A percentile compares a stretch with the other conserved stretches of the same genome.
These are phyloP conservation scores for Dryadomyces sulphureus DNA, from an alignment of 2,329 filamentous ascomycete species.

Conservation along the genomic window DNA sequence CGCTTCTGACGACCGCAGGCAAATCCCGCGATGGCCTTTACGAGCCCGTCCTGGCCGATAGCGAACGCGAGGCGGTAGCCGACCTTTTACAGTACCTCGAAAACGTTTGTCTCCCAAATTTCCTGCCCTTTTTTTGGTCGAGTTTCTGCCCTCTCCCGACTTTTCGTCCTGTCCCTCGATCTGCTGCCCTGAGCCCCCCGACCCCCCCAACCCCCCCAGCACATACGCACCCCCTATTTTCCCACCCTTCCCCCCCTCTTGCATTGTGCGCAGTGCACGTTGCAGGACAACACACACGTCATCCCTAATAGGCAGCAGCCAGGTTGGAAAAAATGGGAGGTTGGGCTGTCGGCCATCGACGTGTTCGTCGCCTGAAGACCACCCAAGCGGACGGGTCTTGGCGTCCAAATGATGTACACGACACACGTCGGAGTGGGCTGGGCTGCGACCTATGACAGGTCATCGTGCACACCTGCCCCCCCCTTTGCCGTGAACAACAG, in stretches of 20 bases:
- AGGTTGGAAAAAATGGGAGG: background rate
- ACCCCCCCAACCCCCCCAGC: background rate
- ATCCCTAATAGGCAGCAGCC: background rate
- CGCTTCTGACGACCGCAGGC: slow-evolving; percentile 26
- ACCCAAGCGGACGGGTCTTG: background rate
- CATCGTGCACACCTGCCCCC: background rate
- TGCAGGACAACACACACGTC: background rate
- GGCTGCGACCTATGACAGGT: background rate
- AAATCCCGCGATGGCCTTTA: slow-evolving; percentile 70
- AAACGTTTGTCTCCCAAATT: slow-evolving; percentile 49
- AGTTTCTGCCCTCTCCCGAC: background rate
- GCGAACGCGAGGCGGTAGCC: slow-evolving; percentile 90
- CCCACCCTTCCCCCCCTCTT: background rate
- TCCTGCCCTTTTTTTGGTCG: background rate
- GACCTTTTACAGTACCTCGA: slow-evolving; percentile 92
- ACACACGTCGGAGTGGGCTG: background rate
- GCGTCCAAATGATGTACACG: background rate
- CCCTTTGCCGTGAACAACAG: background rate
- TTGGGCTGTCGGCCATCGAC: background rate
- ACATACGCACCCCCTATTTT: background rate
- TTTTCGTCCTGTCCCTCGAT: background rate
- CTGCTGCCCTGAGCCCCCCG: background rate
- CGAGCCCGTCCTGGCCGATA: slow-evolving; percentile 81
- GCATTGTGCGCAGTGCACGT: no score
- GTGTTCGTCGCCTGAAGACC: no score